phyloP scores from a whole-genome alignment of 768 basidiomycete genomes.

The Artomyces pyxidatus region DNA sequence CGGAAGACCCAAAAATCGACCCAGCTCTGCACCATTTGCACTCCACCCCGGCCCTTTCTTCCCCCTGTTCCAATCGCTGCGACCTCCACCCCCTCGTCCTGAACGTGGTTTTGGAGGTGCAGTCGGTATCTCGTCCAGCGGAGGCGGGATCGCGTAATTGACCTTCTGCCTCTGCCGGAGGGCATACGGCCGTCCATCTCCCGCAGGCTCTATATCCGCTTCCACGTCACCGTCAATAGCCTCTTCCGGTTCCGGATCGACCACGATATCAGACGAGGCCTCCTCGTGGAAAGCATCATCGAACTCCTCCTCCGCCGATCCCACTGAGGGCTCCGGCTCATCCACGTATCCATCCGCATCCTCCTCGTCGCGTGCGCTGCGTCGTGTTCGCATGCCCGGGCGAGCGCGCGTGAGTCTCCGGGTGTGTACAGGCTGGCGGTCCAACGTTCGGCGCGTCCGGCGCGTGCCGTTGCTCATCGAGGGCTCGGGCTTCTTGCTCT shows the following conservation, averaged over 20 bases:
- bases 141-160: conserved; percentile 78
- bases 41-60: conserved; percentile 65
- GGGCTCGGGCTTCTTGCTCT: conserved; percentile 26
- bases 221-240: conserved; percentile 34
- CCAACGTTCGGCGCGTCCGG: conserved; percentile 24
- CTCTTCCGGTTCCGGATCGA: conserved; percentile 30
- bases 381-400: conserved; percentile 14
- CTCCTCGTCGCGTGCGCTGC: conserved; percentile 8
- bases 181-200: conserved; percentile 53
- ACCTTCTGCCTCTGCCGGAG: conserved; percentile 58
- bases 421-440: conserved; percentile 20
- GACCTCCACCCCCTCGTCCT: conserved; percentile 22
- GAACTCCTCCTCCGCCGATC: conserved; percentile 31
- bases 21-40: conserved; percentile 67
- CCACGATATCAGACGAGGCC: conserved; percentile 35
- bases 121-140: conserved; percentile 60
- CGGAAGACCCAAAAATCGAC: conserved; percentile 70
- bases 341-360: conserved; percentile 18
- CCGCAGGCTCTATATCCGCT: conserved; percentile 28
- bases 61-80: conserved; percentile 26
- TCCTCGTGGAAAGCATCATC: conserved; percentile 54
- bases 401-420: conserved; percentile 7
- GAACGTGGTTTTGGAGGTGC: conserved; percentile 32
- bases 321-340: conserved; percentile 5
- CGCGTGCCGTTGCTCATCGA: conserved; percentile 19